Conservation (phyloP, 345 rosid species). For the Passiflora organensis region DNA sequence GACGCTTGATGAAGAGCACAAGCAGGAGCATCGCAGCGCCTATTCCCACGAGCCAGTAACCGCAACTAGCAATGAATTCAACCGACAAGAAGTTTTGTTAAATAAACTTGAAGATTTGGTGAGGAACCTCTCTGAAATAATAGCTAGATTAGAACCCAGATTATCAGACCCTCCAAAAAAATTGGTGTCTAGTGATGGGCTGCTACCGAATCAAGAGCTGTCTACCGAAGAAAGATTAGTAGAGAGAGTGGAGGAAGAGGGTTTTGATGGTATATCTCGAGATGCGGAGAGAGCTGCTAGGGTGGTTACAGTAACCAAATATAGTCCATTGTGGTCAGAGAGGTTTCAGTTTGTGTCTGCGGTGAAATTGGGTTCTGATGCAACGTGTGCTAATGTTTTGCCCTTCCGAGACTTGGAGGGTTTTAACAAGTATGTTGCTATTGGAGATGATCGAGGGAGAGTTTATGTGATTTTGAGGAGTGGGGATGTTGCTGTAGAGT, state of each 20-base stretch:
- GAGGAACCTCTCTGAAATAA: slow-evolving; percentile 61
- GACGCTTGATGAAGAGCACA: slow-evolving; percentile 12
- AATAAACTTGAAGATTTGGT: slow-evolving; percentile 67
- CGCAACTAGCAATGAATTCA: slow-evolving; percentile 16
- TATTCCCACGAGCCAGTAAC: slow-evolving; percentile 15
- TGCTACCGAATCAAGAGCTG: slow-evolving; percentile 6
- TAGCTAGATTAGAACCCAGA: slow-evolving; percentile 55
- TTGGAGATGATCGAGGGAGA: slow-evolving; percentile 79
- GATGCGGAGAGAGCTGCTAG: slow-evolving; percentile 41
- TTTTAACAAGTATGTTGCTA: slow-evolving; percentile 72
- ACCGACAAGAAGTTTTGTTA: slow-evolving; percentile 38
- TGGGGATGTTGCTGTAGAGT: slow-evolving; percentile 76
- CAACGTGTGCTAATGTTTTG: slow-evolving; percentile 61
- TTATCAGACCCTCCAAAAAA: slow-evolving; percentile 31
- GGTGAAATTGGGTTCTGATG: slow-evolving; percentile 65
- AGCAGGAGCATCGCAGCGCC: slow-evolving; percentile 21
- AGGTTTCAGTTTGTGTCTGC: slow-evolving; percentile 79
- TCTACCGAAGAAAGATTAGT: slow-evolving; percentile 13
- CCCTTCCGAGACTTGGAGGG: slow-evolving; percentile 84
- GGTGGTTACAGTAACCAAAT: slow-evolving; percentile 53
- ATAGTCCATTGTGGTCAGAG: slow-evolving; percentile 84
- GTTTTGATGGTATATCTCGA: slow-evolving; percentile 9
- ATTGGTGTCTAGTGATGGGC: slow-evolving; percentile 3
- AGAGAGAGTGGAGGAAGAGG: slow-evolving; percentile 19
- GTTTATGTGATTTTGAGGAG: slow-evolving; percentile 65